These are phyloP conservation scores for Aaosphaeria pasadenensis DNA, from an alignment of 2,329 filamentous ascomycete genomes.

Conservation along the genomic window DNA sequence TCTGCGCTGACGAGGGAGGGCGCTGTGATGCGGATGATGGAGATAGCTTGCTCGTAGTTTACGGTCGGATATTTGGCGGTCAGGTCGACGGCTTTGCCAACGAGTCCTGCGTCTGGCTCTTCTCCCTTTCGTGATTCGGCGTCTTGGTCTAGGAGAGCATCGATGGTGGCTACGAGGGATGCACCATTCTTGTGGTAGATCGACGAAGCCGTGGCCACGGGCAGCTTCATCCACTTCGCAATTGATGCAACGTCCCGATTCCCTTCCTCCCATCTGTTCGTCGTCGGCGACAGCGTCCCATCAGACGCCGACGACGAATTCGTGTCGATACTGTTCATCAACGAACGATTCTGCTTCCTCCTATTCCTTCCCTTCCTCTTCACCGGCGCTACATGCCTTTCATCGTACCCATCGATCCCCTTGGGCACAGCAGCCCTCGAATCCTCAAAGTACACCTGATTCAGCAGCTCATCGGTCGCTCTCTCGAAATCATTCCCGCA, in stretches of 20 bases:
- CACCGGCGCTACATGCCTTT: constrained; percentile 48
- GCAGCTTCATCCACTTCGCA: constrained; percentile 48
- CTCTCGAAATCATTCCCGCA: constrained; percentile 63
- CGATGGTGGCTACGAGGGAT: constrained; percentile 55
- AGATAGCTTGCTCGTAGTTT: constrained; percentile 46
- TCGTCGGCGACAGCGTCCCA: constrained; percentile 5
- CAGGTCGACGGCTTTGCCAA: constrained; percentile 54
- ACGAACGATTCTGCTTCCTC: constrained; percentile 25
- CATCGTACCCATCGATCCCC: constrained; percentile 79
- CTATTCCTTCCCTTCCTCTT: constrained; percentile 46
- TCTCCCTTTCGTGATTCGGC: constrained; percentile 35
- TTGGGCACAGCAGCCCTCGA: constrained; percentile 56
- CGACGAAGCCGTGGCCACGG: constrained; percentile 50
- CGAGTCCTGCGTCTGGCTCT: constrained; percentile 41
- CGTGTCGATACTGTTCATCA: constrained; percentile 2
- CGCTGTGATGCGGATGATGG: constrained; percentile 56
- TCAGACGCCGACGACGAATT: constrained; percentile 19
- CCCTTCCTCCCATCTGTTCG: constrained; percentile 59
- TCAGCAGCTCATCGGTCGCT: constrained; percentile 78
- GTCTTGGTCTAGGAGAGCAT: constrained; percentile 50
- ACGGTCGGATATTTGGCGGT: constrained; percentile 54
- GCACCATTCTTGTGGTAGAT: constrained; percentile 59
- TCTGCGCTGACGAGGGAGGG: constrained; percentile 57
- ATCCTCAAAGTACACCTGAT: constrained; percentile 72
- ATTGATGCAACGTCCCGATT: constrained; percentile 61